Percentiles rank a stretch among this genome's conserved stretches.
These are phyloP conservation scores for Lactifluus subvellereus DNA, from an alignment of 768 basidiomycete species.

Conservation along the genomic window DNA sequence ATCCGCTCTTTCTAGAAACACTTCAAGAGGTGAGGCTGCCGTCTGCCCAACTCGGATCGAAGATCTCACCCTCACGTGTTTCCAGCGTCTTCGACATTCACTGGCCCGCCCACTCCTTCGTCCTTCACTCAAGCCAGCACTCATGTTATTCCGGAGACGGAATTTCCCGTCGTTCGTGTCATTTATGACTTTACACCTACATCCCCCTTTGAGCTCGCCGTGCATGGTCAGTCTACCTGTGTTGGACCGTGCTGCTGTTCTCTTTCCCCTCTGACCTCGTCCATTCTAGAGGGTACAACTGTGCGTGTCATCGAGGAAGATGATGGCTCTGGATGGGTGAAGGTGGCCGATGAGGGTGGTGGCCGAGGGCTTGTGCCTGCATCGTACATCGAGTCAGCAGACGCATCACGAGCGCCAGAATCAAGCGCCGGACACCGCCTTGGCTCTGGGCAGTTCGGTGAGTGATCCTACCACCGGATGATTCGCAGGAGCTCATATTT, in stretches of 20 bases:
- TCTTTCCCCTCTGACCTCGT: background rate
- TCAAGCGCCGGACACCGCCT: slow-evolving; percentile 26
- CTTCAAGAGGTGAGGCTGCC: slow-evolving; percentile 26
- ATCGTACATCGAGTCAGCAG: slow-evolving; percentile 56
- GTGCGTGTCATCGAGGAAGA: slow-evolving; percentile 73
- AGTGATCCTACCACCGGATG: slow-evolving; percentile 24
- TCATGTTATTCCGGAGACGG: slow-evolving; percentile 38
- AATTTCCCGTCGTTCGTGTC: slow-evolving; percentile 50
- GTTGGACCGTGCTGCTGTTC: background rate
- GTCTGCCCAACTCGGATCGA: slow-evolving; percentile 12
- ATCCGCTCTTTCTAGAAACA: slow-evolving; percentile 33
- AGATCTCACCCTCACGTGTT: slow-evolving; percentile 22
- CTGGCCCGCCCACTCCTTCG: slow-evolving; percentile 43
- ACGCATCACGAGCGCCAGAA: slow-evolving; percentile 26
- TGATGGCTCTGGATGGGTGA: slow-evolving; percentile 84
- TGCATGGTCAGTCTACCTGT: slow-evolving; percentile 44
- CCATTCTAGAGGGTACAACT: slow-evolving; percentile 49
- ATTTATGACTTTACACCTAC: slow-evolving; percentile 71
- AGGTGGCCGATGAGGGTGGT: slow-evolving; percentile 54
- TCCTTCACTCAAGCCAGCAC: slow-evolving; percentile 45
- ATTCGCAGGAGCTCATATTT: slow-evolving; percentile 14
- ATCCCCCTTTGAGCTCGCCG: slow-evolving; percentile 69
- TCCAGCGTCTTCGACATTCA: slow-evolving; percentile 15
- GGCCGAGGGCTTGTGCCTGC: slow-evolving; percentile 76
- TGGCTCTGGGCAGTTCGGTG: slow-evolving; percentile 48